These are phyloP conservation scores for Epichloe amarillans DNA, from an alignment of 2,329 filamentous ascomycete species.

Conservation along the genomic window DNA sequence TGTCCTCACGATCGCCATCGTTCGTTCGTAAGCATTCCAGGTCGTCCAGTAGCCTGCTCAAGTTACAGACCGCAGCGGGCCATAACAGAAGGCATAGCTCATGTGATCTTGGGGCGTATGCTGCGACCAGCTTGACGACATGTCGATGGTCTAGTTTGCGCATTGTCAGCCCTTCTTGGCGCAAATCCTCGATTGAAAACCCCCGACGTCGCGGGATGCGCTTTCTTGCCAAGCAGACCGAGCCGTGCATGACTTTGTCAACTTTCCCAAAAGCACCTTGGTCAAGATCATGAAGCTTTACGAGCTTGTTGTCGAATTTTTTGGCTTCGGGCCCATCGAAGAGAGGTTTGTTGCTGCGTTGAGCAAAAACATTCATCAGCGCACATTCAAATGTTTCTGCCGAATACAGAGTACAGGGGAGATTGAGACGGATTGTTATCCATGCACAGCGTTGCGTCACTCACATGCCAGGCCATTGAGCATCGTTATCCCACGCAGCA, in stretches of 20 bases:
- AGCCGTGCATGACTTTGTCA: constrained; percentile 27
- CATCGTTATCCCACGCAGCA: constrained; percentile 18
- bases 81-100: constrained; percentile 33
- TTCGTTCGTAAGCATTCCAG: constrained; percentile 26
- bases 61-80: constrained; percentile 33
- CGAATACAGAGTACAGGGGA: neutral
- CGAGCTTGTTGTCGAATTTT: constrained; percentile 20
- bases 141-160: constrained; percentile 33
- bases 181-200: constrained; percentile 27
- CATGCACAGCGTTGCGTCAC: constrained; percentile 5
- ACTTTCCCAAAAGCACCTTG: constrained; percentile 30
- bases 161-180: constrained; percentile 34
- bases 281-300: constrained; percentile 25
- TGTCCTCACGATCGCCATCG: constrained; percentile 26
- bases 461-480: constrained; percentile 22
- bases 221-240: constrained; percentile 32
- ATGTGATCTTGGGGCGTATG: constrained; percentile 27
- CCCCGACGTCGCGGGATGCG: constrained; percentile 24
- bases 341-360: constrained; percentile 16
- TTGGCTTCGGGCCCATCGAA: constrained; percentile 20
- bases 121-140: constrained; percentile 33
- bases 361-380: neutral
- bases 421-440: neutral
- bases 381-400: neutral
- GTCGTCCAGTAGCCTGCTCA: constrained; percentile 29